Conservation (phyloP, 179 eudicot species). For the Silene noctiflora region DNA sequence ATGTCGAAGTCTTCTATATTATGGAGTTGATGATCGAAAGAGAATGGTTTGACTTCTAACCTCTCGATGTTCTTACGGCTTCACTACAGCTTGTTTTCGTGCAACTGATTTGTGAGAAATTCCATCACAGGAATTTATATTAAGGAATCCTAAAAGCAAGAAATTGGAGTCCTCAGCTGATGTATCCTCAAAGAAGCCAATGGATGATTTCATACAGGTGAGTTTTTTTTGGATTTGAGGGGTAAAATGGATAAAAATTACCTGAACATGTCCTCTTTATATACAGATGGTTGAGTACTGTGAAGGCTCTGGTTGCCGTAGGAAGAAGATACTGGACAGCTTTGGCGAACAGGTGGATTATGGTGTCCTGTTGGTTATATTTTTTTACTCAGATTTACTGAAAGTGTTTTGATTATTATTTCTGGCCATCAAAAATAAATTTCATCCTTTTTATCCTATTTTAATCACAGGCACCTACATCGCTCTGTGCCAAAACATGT, state of each 20-base stretch:
- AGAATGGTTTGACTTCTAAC: constrained; percentile 59
- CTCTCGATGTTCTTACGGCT: neutral
- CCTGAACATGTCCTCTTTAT: constrained; percentile 1
- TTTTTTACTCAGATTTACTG: neutral
- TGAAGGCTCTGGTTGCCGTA: constrained; percentile 74
- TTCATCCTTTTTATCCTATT: constrained; percentile 8
- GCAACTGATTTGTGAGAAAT: neutral
- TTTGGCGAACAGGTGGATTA: constrained; percentile 82
- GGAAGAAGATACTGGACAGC: constrained; percentile 72
- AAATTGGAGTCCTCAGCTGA: constrained; percentile 53
- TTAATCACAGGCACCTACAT: constrained; percentile 49
- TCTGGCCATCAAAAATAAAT: neutral
- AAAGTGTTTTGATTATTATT: constrained; percentile 9
- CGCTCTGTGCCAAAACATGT: constrained; percentile 69
- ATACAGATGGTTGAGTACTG: constrained; percentile 84
- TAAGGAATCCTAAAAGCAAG: constrained; percentile 59
- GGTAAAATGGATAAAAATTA: neutral
- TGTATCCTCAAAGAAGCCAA: constrained; percentile 57
- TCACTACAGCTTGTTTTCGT: constrained; percentile 5
- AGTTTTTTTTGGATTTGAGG: constrained; percentile 8
- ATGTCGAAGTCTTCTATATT: constrained; percentile 77
- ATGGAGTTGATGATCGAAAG: constrained; percentile 82
- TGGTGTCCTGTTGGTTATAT: neutral
- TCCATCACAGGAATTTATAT: constrained; percentile 61
- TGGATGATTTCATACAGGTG: constrained; percentile 74